Conservation (phyloP, 2,329 filamentous ascomycete species). For the Trichophaea hybrida region DNA sequence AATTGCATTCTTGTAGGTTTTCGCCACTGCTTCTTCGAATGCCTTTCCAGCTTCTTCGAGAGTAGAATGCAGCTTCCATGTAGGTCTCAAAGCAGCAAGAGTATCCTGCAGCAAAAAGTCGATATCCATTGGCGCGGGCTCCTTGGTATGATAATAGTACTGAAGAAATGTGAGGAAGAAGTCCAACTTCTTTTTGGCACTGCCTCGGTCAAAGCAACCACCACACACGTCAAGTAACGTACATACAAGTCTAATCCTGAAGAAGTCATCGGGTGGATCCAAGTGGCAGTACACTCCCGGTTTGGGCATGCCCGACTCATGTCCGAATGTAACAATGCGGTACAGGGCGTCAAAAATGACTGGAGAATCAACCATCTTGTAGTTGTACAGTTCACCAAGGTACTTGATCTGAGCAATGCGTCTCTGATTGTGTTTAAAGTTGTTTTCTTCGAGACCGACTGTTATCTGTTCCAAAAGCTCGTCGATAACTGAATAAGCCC, state of each 20-base stretch:
- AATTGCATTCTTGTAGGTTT: constrained; percentile 74
- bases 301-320: constrained; percentile 65
- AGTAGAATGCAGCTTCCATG: constrained; percentile 77
- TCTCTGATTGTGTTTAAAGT: constrained; percentile 94
- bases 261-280: constrained; percentile 87
- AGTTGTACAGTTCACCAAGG: constrained; percentile 90
- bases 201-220: constrained; percentile 86
- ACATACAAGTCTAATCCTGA: constrained; percentile 79
- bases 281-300: constrained; percentile 63
- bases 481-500: constrained; percentile 83
- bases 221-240: constrained; percentile 89
- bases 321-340: constrained; percentile 83
- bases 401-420: constrained; percentile 94
- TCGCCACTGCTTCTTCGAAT: constrained; percentile 75
- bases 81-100: constrained; percentile 67
- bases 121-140: constrained; percentile 84
- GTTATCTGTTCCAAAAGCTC: constrained; percentile 78
- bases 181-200: constrained; percentile 90
- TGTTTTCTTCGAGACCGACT: constrained; percentile 81
- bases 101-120: constrained; percentile 94
- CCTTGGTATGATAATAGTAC: constrained; percentile 90
- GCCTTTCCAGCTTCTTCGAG: constrained; percentile 68
- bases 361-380: constrained; percentile 87
- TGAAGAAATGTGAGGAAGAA: constrained; percentile 96
- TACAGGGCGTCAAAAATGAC: constrained; percentile 94